Evolutionary conservation across 208 protist genomes (phyloP), one percentile per base, ranked within the genome.

Genomic region (Leishmania aethiopica): DNA sequence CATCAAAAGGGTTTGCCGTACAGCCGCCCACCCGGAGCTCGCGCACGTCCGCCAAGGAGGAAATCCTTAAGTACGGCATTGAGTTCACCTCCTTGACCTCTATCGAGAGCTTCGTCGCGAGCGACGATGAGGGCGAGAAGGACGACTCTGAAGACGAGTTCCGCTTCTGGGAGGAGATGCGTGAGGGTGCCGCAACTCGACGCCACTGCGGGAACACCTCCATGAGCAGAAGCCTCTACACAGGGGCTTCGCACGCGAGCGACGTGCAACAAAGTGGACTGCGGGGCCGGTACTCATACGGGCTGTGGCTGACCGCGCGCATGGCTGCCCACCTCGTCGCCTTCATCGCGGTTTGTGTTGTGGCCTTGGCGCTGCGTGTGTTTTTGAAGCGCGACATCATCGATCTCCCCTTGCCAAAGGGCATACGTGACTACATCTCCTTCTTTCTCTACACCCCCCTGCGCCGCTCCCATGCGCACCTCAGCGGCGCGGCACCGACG

Each of bases 341-440:
- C 59, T 93, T 93, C 59, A 89, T 88, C 51, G 74, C 51, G 8
- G 75, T 87, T 19, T 81, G 91, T 57, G 60, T 92, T n/a, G 32
- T 91, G 17, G 85, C 85, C 7, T 81, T 83, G 55, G 82, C 67
- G 47, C 81, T 93, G 71, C 92, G 90, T 37, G 76, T 92, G 17
- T 55, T 93, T 6, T 83, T 93, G 62, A 80, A 82, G 69, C 69
- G 88, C 37, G 80, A 92, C 75, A 82, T 92, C 40, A 86, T 79
- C 69, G 84, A 89, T 45, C 83, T 93, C 22, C 92, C 92, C 7
- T 57, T 92, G 55, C 90, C 90, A 22, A 59, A 80, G n/a, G 66
- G 62, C 55, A n/a, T 93, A 40, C 86, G 80, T 25, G n/a, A 53
- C 49, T 78, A 72, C 62, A 49, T 95, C 55, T 79, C 90, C 35